Conservation (phyloP, 768 basidiomycete species). For the Trametes gibbosa region DNA sequence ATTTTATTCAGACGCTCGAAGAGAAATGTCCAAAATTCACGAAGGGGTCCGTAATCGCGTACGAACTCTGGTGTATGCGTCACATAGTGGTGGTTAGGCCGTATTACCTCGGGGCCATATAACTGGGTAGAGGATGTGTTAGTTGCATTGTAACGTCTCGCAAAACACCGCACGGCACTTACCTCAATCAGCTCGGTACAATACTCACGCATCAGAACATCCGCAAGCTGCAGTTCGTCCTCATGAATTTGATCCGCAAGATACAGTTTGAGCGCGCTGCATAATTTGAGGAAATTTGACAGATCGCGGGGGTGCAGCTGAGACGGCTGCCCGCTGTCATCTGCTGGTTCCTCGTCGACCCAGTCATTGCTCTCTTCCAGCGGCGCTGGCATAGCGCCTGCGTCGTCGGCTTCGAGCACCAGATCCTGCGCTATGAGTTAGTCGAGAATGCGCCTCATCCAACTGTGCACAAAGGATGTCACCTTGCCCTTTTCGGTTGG, state of each 20-base stretch:
- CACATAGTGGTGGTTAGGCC: conserved; percentile 38
- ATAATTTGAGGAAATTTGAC: conserved; percentile 4
- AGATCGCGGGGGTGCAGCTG: conserved; percentile 5
- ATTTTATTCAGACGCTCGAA: conserved; percentile 33
- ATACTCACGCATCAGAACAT: conserved; percentile 25
- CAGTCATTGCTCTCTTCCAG: not conserved
- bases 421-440: not conserved
- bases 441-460: not conserved
- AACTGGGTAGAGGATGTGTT: conserved; percentile 20
- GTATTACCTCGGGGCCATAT: conserved; percentile 31
- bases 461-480: not conserved
- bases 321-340: not conserved
- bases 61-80: conserved; percentile 30
- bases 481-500: not conserved
- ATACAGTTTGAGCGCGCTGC: not conserved
- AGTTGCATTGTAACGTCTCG: conserved; percentile 2
- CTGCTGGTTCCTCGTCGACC: not conserved
- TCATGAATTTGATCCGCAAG: conserved; percentile 9
- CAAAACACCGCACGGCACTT: not conserved
- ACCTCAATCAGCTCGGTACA: conserved; percentile 23
- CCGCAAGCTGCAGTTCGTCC: not conserved
- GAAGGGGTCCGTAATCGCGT: conserved; percentile 35
- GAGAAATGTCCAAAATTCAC: conserved; percentile 36
- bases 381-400: not conserved
- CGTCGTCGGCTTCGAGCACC: conserved; percentile 3